Conservation (phyloP, 306 rosid genomes). For the Casuarina glauca region DNA sequence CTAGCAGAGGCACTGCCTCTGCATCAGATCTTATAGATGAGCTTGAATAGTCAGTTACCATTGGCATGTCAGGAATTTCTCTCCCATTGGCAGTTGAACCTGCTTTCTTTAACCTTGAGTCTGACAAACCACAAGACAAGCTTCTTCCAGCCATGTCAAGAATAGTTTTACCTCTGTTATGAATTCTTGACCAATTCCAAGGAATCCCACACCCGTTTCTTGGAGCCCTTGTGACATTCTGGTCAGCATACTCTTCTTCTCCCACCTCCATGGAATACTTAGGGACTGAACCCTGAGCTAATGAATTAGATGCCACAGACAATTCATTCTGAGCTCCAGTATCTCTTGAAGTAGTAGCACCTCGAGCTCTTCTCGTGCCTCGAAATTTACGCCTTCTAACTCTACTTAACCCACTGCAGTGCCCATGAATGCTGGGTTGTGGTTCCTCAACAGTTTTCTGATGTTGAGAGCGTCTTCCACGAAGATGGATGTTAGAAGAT, state of each 20-base stretch:
- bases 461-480: slow-evolving; percentile 50
- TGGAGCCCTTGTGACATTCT: slow-evolving; percentile 79
- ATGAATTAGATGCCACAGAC: slow-evolving; percentile 89
- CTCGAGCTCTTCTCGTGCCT: slow-evolving; percentile 65
- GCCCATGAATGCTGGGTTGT: slow-evolving; percentile 52
- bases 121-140: slow-evolving; percentile 90
- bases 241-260: slow-evolving; percentile 48
- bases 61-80: slow-evolving; percentile 61
- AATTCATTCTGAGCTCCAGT: slow-evolving; percentile 68
- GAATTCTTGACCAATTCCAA: slow-evolving; percentile 99
- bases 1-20: slow-evolving; percentile 83
- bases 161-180: slow-evolving; percentile 83
- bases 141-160: slow-evolving; percentile 96
- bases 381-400: slow-evolving; percentile 75
- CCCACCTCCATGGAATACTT: slow-evolving; percentile 66
- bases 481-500: slow-evolving; percentile 67
- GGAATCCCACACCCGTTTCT: slow-evolving; percentile 96
- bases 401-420: slow-evolving; percentile 63
- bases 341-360: slow-evolving; percentile 67
- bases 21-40: slow-evolving; percentile 65
- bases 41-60: slow-evolving; percentile 64
- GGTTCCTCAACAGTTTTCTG: slow-evolving; percentile 61
- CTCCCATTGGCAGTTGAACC: slow-evolving; percentile 58
- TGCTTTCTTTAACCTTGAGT: slow-evolving; percentile 71
- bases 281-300: slow-evolving; percentile 60